Evolutionary conservation across 2,329 filamentous ascomycete species (phyloP).

Genomic region (Clonostachys solani): DNA sequence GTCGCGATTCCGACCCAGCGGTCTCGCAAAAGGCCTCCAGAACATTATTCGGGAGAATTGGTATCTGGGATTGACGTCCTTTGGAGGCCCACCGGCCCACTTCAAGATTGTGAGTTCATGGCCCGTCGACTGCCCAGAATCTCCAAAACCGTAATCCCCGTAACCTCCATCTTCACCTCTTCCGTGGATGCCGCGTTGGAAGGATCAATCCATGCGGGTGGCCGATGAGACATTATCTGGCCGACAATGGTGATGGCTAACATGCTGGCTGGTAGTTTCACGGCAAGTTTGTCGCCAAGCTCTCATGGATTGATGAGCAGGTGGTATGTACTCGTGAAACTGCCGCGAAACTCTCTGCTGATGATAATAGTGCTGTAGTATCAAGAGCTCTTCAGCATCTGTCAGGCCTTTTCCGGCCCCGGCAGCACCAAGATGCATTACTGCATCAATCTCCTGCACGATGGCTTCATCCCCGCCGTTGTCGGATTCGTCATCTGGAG

Average conservation of each 20-base stretch:
- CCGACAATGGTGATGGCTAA: no score
- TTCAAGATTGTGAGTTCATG: conserved; percentile 51
- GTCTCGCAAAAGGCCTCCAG: neutral
- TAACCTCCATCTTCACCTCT: no score
- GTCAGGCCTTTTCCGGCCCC: conserved; percentile 64
- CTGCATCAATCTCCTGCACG: conserved; percentile 61
- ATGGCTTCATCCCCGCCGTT: conserved; percentile 52
- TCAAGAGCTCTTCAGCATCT: conserved; percentile 67
- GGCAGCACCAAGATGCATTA: conserved; percentile 70
- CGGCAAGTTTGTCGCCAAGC: conserved; percentile 54
- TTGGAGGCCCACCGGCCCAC: conserved; percentile 65
- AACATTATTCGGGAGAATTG: conserved; percentile 29
- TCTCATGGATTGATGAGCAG: conserved; percentile 66
- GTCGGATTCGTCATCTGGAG: conserved; percentile 62
- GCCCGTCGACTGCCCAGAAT: no score
- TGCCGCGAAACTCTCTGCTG: neutral
- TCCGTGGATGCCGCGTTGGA: no score
- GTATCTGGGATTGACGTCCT: conserved; percentile 60
- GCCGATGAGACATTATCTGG: no score
- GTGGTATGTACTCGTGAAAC: conserved; percentile 34
- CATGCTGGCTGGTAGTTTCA: conserved; percentile 32
- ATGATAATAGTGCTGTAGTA: conserved; percentile 39
- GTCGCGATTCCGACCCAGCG: no score
- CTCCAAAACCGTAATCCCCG: no score
- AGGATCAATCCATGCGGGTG: no score